Evolutionary conservation across 345 rosid species (phyloP).

Genomic region (Populus tremula): DNA sequence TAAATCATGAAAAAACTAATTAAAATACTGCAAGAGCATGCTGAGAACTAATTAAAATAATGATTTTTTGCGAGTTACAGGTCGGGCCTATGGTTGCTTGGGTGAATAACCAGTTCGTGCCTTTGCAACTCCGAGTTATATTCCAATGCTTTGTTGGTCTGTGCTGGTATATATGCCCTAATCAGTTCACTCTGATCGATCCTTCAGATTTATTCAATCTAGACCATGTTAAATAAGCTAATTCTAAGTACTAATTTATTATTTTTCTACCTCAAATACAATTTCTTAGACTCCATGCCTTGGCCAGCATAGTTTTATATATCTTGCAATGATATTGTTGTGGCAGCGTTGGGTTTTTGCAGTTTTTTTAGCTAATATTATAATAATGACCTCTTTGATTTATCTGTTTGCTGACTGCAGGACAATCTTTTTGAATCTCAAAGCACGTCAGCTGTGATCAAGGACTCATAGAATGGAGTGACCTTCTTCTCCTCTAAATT

Average conservation of each 20-base stretch:
- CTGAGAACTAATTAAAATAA: neutral
- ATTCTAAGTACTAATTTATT: too few relatives aligned
- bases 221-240: too few relatives aligned
- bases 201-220: neutral
- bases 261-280: too few relatives aligned
- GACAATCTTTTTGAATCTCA: conserved; percentile 79
- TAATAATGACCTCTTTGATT: neutral
- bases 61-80: conserved; percentile 41
- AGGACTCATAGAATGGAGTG: conserved; percentile 43
- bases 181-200: neutral
- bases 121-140: conserved; percentile 73
- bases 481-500: neutral
- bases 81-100: conserved; percentile 89
- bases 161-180: conserved; percentile 54
- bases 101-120: conserved; percentile 79
- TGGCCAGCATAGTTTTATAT: neutral
- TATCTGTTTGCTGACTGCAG: conserved; percentile 32
- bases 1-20: too few relatives aligned
- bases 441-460: conserved; percentile 64
- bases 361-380: too few relatives aligned
- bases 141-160: conserved; percentile 67
- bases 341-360: too few relatives aligned
- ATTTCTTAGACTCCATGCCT: neutral
- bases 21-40: neutral
- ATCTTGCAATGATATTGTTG: too few relatives aligned